A percentile compares a stretch with the other conserved stretches of the same genome.
These are phyloP conservation scores for Cercospora nicotianae DNA, from an alignment of 2,329 filamentous ascomycete species.

Conservation along the genomic window DNA sequence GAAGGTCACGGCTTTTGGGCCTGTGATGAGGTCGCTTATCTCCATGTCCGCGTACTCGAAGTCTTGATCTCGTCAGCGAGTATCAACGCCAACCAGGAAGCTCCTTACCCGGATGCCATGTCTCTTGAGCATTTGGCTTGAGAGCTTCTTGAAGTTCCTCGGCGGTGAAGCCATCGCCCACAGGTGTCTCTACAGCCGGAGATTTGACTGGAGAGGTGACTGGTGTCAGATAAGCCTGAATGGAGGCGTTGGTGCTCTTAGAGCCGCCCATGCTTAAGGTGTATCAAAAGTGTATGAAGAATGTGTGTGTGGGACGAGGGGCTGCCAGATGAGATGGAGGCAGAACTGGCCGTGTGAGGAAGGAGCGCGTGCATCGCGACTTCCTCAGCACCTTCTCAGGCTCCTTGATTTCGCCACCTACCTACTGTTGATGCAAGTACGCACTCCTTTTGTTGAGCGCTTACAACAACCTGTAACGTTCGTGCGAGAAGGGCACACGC, in stretches of 20 bases:
- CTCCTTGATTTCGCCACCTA: background rate
- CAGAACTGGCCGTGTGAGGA: slow-evolving; percentile 5
- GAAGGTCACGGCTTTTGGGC: slow-evolving; percentile 54
- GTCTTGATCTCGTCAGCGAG: slow-evolving; percentile 24
- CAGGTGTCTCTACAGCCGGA: background rate
- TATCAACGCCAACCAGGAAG: background rate
- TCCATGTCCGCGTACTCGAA: slow-evolving; percentile 47
- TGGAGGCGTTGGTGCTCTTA: slow-evolving; percentile 38
- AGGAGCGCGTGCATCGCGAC: slow-evolving; percentile 5
- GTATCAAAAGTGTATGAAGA: slow-evolving; percentile 1
- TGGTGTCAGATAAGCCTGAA: slow-evolving; percentile 45
- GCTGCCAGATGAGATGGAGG: background rate
- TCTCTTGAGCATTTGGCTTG: slow-evolving; percentile 23
- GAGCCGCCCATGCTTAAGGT: background rate
- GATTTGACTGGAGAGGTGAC: slow-evolving; percentile 30
- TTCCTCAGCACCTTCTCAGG: background rate
- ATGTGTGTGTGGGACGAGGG: background rate
- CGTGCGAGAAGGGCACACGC: too few relatives aligned
- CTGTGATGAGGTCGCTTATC: slow-evolving; percentile 52
- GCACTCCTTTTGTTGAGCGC: background rate
- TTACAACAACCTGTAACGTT: background rate
- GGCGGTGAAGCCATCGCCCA: slow-evolving; percentile 56
- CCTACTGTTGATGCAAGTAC: background rate
- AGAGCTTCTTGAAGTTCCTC: slow-evolving; percentile 43
- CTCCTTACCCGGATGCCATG: slow-evolving; percentile 48